Evolutionary conservation across 495 filamentous ascomycete species (phyloP).

Genomic region (Hyaloscypha variabilis): DNA sequence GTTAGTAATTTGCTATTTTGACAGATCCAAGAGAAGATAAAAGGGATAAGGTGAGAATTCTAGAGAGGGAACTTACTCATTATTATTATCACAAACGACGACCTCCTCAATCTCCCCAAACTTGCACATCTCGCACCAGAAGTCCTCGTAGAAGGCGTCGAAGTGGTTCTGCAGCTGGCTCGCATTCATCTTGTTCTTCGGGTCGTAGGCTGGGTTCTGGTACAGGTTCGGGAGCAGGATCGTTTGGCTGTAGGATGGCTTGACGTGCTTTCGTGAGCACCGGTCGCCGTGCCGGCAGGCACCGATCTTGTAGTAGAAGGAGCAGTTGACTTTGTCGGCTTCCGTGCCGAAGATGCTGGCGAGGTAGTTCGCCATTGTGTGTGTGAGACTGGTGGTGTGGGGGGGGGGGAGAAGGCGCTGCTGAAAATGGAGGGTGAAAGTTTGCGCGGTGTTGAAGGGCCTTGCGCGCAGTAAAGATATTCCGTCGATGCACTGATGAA

Average conservation of each 20-base stretch:
- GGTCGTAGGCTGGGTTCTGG: conserved; percentile 97
- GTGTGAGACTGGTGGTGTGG: neutral
- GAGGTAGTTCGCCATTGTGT: conserved; percentile 89
- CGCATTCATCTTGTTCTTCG: conserved; percentile 94
- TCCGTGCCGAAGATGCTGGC: conserved; percentile 99
- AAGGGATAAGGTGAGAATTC: neutral
- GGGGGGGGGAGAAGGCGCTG: neutral
- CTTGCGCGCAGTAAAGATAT: neutral
- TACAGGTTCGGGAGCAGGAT: conserved; percentile 98
- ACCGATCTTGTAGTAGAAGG: conserved; percentile 85
- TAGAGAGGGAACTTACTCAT: conserved; percentile 27
- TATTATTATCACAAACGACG: conserved; percentile 89
- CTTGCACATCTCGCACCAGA: conserved; percentile 99
- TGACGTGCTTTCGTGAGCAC: conserved; percentile 97
- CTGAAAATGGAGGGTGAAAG: neutral
- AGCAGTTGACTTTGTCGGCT: conserved; percentile 85
- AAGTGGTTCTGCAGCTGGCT: conserved; percentile 97
- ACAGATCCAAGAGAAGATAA: neutral
- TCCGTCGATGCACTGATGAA: neutral
- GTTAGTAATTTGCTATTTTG: conserved; percentile 5
- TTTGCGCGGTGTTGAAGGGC: neutral
- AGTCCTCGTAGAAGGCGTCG: conserved; percentile 99
- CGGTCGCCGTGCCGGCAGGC: conserved; percentile 98
- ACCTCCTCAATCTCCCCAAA: conserved; percentile 90
- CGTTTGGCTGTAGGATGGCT: conserved; percentile 96